These are phyloP conservation scores for Fusarium musae DNA, from an alignment of 2,329 filamentous ascomycete species.

Conservation along the genomic window DNA sequence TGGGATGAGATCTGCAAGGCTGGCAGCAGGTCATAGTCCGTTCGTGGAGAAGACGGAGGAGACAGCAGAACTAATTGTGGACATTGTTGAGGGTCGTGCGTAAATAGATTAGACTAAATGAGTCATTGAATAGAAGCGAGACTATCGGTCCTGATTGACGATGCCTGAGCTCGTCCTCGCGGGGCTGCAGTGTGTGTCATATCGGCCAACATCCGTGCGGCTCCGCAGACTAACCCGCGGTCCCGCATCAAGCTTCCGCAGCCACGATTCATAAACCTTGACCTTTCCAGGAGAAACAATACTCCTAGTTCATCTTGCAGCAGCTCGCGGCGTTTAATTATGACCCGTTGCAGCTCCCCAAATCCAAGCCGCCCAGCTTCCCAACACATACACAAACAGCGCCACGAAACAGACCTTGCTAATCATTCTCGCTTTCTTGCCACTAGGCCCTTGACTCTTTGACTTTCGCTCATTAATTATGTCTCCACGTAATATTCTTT, in stretches of 20 bases:
- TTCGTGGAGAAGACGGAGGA: constrained; percentile 1
- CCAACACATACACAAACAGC: background rate
- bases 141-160: background rate
- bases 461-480: background rate
- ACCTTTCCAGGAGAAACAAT: rapidly evolving
- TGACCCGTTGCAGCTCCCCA: background rate
- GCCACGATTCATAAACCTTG: background rate
- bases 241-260: background rate
- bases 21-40: constrained; percentile 13
- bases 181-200: background rate
- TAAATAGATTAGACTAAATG: background rate
- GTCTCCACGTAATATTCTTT: background rate
- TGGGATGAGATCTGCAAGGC: constrained; percentile 3
- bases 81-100: background rate
- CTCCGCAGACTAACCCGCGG: background rate
- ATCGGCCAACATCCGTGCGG: background rate
- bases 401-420: background rate
- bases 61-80: background rate
- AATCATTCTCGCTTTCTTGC: background rate
- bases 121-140: background rate
- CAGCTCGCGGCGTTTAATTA: background rate
- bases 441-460: background rate
- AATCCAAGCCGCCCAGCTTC: background rate
- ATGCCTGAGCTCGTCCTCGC: too few species aligned
- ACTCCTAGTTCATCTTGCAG: rapidly evolving